These are phyloP conservation scores for Amoebophrya sp. DNA, from an alignment of 169 alveolate species.

Conservation along the genomic window DNA sequence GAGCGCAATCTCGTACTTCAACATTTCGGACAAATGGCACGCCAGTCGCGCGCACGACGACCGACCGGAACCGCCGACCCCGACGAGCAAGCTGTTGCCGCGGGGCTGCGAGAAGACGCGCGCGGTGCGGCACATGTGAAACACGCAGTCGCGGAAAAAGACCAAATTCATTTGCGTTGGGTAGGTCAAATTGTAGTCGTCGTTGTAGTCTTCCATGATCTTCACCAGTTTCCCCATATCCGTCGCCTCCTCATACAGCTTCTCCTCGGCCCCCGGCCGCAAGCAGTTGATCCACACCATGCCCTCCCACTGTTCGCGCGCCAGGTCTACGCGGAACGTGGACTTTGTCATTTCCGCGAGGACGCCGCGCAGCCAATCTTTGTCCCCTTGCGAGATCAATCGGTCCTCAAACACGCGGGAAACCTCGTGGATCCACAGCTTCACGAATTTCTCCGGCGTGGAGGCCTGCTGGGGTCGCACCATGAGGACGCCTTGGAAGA, in stretches of 20 bases:
- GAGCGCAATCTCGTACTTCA: slow-evolving; percentile 69
- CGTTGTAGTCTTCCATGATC: slow-evolving; percentile 74
- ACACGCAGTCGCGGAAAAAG: slow-evolving; percentile 86
- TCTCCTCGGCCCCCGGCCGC: slow-evolving; percentile 59
- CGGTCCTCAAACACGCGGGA: slow-evolving; percentile 88
- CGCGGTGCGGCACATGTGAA: slow-evolving; percentile 81
- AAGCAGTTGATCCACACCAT: slow-evolving; percentile 52
- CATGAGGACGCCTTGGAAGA: slow-evolving; percentile 77
- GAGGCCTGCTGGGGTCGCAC: slow-evolving; percentile 61
- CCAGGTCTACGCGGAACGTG: slow-evolving; percentile 64
- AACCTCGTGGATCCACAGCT: slow-evolving; percentile 88
- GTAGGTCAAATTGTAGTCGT: slow-evolving; percentile 76
- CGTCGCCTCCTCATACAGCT: slow-evolving; percentile 65
- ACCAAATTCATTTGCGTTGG: slow-evolving; percentile 86
- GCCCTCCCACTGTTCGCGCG: slow-evolving; percentile 55
- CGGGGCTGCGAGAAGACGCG: slow-evolving; percentile 80
- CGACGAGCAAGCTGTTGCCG: slow-evolving; percentile 88
- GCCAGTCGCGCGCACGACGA: slow-evolving; percentile 82
- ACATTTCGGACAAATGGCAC: slow-evolving; percentile 56
- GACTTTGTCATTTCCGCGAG: background rate
- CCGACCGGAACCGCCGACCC: slow-evolving; percentile 96
- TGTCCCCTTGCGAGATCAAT: slow-evolving; percentile 71
- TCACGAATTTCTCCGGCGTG: slow-evolving; percentile 73
- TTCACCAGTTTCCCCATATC: slow-evolving; percentile 64
- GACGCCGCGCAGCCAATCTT: slow-evolving; percentile 59